Evolutionary conservation across 2,329 filamentous ascomycete genomes (phyloP), one percentile per base, ranked within the genome.

Genomic region (Truncatella angustata): DNA sequence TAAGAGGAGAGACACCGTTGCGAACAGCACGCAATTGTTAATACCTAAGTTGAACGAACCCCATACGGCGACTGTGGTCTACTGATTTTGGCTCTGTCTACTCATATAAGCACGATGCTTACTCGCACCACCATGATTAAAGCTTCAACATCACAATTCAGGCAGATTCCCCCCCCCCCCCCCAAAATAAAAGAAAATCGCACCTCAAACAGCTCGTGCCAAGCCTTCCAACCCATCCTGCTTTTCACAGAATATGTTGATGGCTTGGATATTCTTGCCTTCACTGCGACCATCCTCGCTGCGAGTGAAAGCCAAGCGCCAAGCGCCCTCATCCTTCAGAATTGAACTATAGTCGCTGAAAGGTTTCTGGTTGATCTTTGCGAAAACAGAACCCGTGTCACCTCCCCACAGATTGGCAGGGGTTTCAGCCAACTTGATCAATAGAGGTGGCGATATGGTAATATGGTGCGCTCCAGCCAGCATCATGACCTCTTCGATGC

Each of bases 401-500:
- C 65, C 65, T 26, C 64, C 53, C 63, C 66, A 66, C 0, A 61
- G 50, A 4, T 68, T 62, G 5, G 65, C 58, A 0, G 70, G 60
- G 11, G 70, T 70, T 11, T 67, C 63, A 0, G 73, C 68, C n/a
- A 84, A 69, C 30, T 74, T 67, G 7, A 64, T 65, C 23, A 87
- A 67, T 2, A 86, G 65, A 1, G 66, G 67, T 0, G 82, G 81
- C 0, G 81, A 72, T 32, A 87, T 72, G 0, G 83, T 86, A 20
- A 87, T 77, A 60, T 84, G 79, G 34, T 82, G 70, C 1, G 78
- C 76, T 0, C 82, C 81, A 2, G 79, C 79, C 2, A 86, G 70
- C 42, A 70, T 70, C 70, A 82, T 78, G n/a, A 82, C 77, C 58
- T 87, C 81, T 2, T 78, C 73, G 1, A 76, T 73, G 0, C 75